Percentiles rank a stretch among this genome's conserved stretches.
Conservation (phyloP, 345 rosid species). For the Gossypium sturtianum region DNA sequence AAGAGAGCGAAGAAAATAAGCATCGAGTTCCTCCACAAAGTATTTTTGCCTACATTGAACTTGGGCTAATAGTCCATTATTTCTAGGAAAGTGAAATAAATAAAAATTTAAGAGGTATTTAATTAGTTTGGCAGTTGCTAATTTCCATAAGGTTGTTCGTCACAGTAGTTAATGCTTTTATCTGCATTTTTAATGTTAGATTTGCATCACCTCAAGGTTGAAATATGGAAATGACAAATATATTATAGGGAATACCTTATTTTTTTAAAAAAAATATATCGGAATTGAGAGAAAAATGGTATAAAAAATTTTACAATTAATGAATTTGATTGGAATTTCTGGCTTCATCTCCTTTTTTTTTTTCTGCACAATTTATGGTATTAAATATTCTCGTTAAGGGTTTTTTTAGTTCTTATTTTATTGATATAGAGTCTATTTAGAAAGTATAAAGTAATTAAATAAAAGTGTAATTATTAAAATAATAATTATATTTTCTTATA, state of each 20-base stretch:
- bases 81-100: neutral
- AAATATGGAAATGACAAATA: neutral
- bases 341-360: too few relatives aligned
- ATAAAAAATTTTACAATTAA: too few relatives aligned
- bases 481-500: too few relatives aligned
- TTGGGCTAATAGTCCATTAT: neutral
- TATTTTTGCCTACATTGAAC: neutral
- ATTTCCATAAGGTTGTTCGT: neutral
- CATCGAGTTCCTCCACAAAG: too few relatives aligned
- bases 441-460: too few relatives aligned
- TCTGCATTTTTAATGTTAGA: neutral
- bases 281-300: too few relatives aligned
- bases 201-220: conserved; percentile 5
- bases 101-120: neutral
- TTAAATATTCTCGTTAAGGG: neutral
- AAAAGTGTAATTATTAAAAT: too few relatives aligned
- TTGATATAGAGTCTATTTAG: too few relatives aligned
- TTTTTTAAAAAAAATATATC: too few relatives aligned
- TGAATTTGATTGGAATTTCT: neutral
- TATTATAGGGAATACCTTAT: neutral
- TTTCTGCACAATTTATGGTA: too few relatives aligned
- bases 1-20: neutral
- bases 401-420: too few relatives aligned
- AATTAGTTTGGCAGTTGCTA: neutral
- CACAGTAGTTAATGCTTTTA: neutral